phyloP scores from a whole-genome alignment of 257 asterid genomes.

The Catharanthus roseus region DNA sequence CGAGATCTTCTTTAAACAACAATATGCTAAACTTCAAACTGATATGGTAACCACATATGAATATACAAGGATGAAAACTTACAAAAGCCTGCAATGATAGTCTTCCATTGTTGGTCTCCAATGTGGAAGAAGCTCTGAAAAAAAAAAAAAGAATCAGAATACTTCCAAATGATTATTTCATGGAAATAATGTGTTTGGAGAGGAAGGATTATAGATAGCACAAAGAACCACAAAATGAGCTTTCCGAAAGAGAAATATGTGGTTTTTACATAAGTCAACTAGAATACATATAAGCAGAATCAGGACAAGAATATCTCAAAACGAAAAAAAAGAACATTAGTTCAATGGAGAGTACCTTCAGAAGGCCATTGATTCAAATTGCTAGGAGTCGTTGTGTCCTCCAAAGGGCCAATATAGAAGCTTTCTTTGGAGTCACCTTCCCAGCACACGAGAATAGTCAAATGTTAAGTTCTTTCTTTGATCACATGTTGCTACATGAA shows the following conservation, averaged over 20 bases:
- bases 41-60: neutral
- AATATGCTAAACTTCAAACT: neutral
- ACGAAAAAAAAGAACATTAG: neutral
- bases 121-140: constrained; percentile 38
- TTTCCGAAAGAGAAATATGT: neutral
- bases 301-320: neutral
- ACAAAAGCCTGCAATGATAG: constrained; percentile 39
- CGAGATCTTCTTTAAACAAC: neutral
- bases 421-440: constrained; percentile 58
- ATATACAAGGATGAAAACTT: constrained; percentile 20
- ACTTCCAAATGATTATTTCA: neutral
- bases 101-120: constrained; percentile 54
- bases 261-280: neutral
- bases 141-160: neutral
- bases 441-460: constrained; percentile 7
- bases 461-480: neutral
- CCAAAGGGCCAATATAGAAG: constrained; percentile 49
- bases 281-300: neutral
- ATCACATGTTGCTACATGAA: neutral
- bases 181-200: neutral
- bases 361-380: constrained; percentile 57
- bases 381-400: constrained; percentile 16
- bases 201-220: neutral
- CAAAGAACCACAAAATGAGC: neutral
- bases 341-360: constrained; percentile 29